Evolutionary conservation across 2,329 filamentous ascomycete species (phyloP), one percentile per base, ranked within the genome.

Genomic region (Diaporthe ampelina): DNA sequence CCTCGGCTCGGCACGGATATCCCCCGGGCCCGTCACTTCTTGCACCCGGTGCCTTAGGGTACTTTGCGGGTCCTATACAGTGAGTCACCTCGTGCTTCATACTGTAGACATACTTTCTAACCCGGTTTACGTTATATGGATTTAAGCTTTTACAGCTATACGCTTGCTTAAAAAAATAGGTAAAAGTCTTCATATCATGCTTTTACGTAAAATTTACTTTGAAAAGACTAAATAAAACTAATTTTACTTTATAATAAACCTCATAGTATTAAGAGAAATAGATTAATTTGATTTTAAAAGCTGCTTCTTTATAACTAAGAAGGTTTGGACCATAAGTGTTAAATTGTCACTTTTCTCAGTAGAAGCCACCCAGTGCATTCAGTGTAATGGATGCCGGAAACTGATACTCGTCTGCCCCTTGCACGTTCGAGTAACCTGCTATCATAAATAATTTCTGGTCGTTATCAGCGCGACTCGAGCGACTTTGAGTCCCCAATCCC

Each of bases 361-460:
- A 19, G 19, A 26, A 40, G 57, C n/a, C 37, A 63, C 37, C 43
- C 24, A 13, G 24, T 45, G 24, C 24, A 48, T 32, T 63, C 17
- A 48, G 26, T 13, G 7, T 45, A 45, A 45, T 21, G 17, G 50
- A 26, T 26, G 24, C 50, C 15, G 58, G 13, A 29, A 37, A 63
- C n/a, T 21, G 7, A n/a, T 29, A 63, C 26, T 9, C 26, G 13
- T 43, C 40, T 48, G 13, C 13, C 10, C 59, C 40, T 48, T 48
- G 15, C 40, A 45, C 3, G 17, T 48, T 13, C n/a, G 13, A 45
- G 37, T 24, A 63, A n/a, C 26, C 24, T 45, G 24, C 40, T 63
- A 45, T 63, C 19, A 63, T 63, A 63, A 45, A 63, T 13, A 63
- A 24, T 63, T 63, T 45, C 24, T 48, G n/a, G 24, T 48, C 40